phyloP scores from a whole-genome alignment of 2,329 filamentous ascomycete species.

The Stachybotrys elegans region DNA sequence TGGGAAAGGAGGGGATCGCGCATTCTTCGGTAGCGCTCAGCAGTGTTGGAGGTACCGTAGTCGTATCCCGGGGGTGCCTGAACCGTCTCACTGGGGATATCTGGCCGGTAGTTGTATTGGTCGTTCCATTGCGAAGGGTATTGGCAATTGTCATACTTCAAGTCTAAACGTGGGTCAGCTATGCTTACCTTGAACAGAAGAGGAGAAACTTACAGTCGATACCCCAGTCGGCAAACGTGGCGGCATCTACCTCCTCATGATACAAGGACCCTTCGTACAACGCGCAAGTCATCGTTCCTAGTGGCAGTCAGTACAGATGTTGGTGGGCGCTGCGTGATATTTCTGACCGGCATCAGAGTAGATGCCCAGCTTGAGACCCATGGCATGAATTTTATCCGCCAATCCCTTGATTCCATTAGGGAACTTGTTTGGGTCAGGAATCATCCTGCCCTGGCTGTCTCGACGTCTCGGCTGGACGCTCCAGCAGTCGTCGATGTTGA shows the following conservation, averaged over 20 bases:
- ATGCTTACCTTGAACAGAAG: neutral
- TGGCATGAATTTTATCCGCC: constrained; percentile 46
- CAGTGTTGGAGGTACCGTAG: constrained; percentile 20
- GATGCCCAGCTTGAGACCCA: constrained; percentile 59
- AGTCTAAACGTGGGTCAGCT: constrained; percentile 11
- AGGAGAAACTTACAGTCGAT: constrained; percentile 41
- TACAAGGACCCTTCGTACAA: constrained; percentile 43
- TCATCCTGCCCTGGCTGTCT: neutral
- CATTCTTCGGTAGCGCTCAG: constrained; percentile 44
- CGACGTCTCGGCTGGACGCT: neutral
- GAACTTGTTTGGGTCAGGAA: constrained; percentile 28
- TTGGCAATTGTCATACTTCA: constrained; percentile 44
- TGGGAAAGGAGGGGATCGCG: constrained; percentile 42
- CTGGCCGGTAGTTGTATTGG: constrained; percentile 19
- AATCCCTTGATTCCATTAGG: constrained; percentile 52
- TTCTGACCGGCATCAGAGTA: constrained; percentile 46
- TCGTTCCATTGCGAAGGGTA: constrained; percentile 31
- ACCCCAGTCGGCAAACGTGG: constrained; percentile 54
- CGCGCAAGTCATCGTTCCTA: constrained; percentile 16
- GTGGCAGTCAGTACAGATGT: constrained; percentile 1
- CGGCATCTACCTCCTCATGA: constrained; percentile 52
- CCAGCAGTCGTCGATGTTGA: constrained; percentile 62
- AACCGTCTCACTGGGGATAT: constrained; percentile 13
- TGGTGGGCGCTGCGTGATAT: too few species aligned
- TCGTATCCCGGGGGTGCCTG: constrained; percentile 15